Percentiles rank a stretch among this genome's conserved stretches.
Conservation (phyloP, 495 filamentous ascomycete genomes). For the Patellaria atrata region DNA sequence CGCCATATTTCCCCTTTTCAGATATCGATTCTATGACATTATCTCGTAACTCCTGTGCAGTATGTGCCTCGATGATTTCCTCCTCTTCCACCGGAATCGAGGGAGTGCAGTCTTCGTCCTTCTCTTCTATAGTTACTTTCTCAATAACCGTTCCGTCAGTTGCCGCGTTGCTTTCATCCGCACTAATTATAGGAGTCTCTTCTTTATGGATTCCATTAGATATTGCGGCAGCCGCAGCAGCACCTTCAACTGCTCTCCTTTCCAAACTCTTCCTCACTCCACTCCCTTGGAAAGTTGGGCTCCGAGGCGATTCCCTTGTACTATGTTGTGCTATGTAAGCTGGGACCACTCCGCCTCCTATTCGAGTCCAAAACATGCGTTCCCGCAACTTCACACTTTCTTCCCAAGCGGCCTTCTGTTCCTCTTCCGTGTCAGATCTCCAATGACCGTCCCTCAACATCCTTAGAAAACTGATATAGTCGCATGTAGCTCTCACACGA, state of each 20-base stretch:
- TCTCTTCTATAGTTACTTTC: too few species aligned
- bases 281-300: constrained; percentile 12
- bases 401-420: constrained; percentile 78
- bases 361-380: constrained; percentile 88
- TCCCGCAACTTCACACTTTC: constrained; percentile 80
- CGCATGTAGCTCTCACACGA: constrained; percentile 74
- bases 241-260: constrained; percentile 4
- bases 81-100: too few species aligned
- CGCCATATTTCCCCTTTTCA: too few species aligned
- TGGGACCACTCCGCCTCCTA: constrained; percentile 80
- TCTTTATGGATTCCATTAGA: too few species aligned
- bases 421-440: constrained; percentile 60
- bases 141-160: too few species aligned
- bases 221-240: too few species aligned
- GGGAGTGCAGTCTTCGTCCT: too few species aligned
- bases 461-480: constrained; percentile 80
- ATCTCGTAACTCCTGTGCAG: too few species aligned
- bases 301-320: constrained; percentile 20
- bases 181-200: too few species aligned
- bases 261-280: constrained; percentile 14
- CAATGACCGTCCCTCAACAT: constrained; percentile 83
- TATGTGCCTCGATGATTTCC: too few species aligned
- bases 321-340: constrained; percentile 28
- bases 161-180: too few species aligned
- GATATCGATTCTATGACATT: too few species aligned